A percentile compares a stretch with the other conserved stretches of the same genome.
These are phyloP conservation scores for Aspergillaceae sp. DNA, from an alignment of 2,329 filamentous ascomycete species.

Conservation along the genomic window DNA sequence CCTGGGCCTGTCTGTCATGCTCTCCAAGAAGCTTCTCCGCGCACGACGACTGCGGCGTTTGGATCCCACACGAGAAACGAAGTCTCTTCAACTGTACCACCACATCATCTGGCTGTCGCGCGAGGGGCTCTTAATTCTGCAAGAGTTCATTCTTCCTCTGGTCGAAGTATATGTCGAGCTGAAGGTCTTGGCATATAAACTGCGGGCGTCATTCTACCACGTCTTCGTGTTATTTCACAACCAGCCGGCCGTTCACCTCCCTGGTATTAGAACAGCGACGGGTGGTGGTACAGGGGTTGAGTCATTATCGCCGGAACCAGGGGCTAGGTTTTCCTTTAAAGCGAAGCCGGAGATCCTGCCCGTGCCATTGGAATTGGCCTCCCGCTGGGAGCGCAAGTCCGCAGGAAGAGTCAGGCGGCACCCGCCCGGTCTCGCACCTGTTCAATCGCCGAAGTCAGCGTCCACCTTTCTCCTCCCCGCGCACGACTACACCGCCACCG, in stretches of 20 bases:
- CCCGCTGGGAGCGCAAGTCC: not conserved
- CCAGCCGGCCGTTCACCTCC: constrained; percentile 63
- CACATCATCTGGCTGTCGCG: constrained; percentile 94
- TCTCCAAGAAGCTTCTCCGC: constrained; percentile 72
- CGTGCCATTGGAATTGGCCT: not conserved
- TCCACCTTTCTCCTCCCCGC: constrained; percentile 73
- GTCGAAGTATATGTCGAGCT: constrained; percentile 70
- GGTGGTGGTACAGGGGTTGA: constrained; percentile 19
- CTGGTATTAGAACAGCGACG: constrained; percentile 40
- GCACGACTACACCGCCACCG: constrained; percentile 72
- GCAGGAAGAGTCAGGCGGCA: constrained; percentile 8
- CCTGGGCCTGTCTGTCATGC: constrained; percentile 78
- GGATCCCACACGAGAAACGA: constrained; percentile 69
- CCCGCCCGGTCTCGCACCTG: constrained; percentile 31
- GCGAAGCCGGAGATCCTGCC: constrained; percentile 9
- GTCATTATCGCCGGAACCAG: constrained; percentile 11
- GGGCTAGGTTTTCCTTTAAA: constrained; percentile 12
- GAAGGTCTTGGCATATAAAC: constrained; percentile 81
- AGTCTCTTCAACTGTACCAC: constrained; percentile 72
- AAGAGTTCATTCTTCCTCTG: constrained; percentile 77
- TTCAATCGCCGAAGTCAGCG: constrained; percentile 30
- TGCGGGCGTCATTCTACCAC: constrained; percentile 90
- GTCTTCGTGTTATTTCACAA: constrained; percentile 97
- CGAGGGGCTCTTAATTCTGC: constrained; percentile 80
- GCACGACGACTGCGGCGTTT: constrained; percentile 75